Base-by-base conservation (phyloP, 73 alveolate genomes). In the Uronychia setigera region DNA sequence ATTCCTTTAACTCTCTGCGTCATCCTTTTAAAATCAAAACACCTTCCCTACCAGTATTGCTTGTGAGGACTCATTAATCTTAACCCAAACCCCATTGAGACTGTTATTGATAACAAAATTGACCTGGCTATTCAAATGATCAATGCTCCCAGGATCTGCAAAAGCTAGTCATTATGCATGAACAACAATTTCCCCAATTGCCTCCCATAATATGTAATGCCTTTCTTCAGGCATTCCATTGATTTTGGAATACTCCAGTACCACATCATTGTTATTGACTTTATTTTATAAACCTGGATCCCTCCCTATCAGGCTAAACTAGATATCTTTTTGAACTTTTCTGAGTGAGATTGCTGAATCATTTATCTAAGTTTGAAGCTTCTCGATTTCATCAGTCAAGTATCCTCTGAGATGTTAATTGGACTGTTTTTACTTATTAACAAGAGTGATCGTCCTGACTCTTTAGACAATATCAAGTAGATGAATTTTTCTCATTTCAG, bases 111-210 rank as follows among this genome's bases (percentile, higher is more conserved):
- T 26, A 0, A 86, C 67, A 27, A 86, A 80, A 74, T 86, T 76
- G 28, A 33, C 78, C 0, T 79, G 58, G 1, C 67, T 46, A 31
- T 86, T 32, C 1, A 77, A 26, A 33, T 86, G 84, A 11, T 77
- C 60, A 28, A 86, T 25, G n/a, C 29, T 74, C 1, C 14, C 26
- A 28, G 79, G 1, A 1, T 26, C 26, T 0, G 46, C 28, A 9
- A 79, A 59, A 9, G 92, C 74, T 59, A 86, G 57, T 32, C 79
- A 57, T 29, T 59, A 86, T 26, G 92, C 88, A 13, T 80, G 26
- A 28, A 80, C 88, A 14, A 86, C 88, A 13, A 86, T 33, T 35
- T 86, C 88, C 83, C 33, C 76, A 9, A 86, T 86, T 1, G 92
- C 83, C 33, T 86, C 92, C 87, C 88, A 78, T 0, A 86, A 57